A percentile compares a stretch with the other conserved stretches of the same genome.
phyloP scores from a whole-genome alignment of 2,329 filamentous ascomycete genomes.

The Xylaria sp. region DNA sequence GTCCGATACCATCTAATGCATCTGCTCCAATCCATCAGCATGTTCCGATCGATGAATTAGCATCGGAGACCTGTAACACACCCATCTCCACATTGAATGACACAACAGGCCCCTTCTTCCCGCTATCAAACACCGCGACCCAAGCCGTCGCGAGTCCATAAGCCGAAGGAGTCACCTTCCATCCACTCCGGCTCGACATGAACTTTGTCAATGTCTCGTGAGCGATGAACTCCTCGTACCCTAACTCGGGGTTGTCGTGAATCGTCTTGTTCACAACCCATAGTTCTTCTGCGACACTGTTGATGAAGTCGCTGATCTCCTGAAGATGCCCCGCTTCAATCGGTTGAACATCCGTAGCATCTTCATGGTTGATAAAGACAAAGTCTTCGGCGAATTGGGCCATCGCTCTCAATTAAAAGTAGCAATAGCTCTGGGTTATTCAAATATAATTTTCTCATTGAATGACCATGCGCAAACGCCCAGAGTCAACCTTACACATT shows the following conservation, averaged over 20 bases:
- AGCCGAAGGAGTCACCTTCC: conserved; percentile 63
- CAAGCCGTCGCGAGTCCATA: conserved; percentile 65
- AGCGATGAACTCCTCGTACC: conserved; percentile 60
- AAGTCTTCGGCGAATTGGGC: conserved; percentile 44
- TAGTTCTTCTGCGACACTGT: conserved; percentile 53
- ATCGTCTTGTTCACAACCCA: conserved; percentile 62
- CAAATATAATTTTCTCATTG: neutral
- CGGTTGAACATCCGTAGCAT: conserved; percentile 33
- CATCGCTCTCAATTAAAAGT: conserved; percentile 35
- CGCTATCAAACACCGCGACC: conserved; percentile 60
- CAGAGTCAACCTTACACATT: too few species aligned
- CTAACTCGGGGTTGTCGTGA: conserved; percentile 63
- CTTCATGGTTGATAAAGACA: conserved; percentile 45
- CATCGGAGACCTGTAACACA: conserved; percentile 34
- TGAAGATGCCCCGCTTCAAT: conserved; percentile 43
- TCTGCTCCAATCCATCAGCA: conserved; percentile 50
- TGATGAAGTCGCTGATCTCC: conserved; percentile 54
- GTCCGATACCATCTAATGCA: conserved; percentile 61
- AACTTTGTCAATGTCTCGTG: conserved; percentile 63
- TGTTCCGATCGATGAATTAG: neutral
- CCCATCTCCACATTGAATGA: conserved; percentile 62
- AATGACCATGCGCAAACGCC: neutral
- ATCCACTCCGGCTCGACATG: conserved; percentile 55
- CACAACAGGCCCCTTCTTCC: conserved; percentile 58
- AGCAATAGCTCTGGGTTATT: neutral